Percentiles rank a stretch among this genome's conserved stretches.
Conservation (phyloP, 495 filamentous ascomycete genomes). For the Elasticomyces elasticus region DNA sequence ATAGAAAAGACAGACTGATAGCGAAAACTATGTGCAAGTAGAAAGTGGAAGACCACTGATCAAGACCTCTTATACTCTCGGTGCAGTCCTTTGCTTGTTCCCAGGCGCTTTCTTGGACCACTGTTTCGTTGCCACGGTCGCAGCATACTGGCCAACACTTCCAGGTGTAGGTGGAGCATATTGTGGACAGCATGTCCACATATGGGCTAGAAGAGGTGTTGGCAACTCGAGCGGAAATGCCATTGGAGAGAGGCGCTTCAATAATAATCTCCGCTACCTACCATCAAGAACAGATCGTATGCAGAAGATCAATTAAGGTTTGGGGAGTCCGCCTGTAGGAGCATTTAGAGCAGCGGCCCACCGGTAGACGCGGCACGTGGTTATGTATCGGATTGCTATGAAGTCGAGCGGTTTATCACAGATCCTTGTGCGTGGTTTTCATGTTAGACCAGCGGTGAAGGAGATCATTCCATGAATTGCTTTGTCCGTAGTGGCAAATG, state of each 20-base stretch:
- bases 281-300: too few relatives aligned
- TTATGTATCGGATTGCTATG: too few relatives aligned
- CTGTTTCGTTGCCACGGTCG: neutral
- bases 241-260: neutral
- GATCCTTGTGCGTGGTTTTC: too few relatives aligned
- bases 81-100: too few relatives aligned
- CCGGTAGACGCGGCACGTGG: neutral
- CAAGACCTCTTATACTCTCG: too few relatives aligned
- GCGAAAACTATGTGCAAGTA: neutral
- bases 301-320: too few relatives aligned
- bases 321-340: neutral
- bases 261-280: neutral
- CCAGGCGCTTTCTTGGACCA: too few relatives aligned
- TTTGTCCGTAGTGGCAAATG: too few relatives aligned
- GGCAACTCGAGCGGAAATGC: neutral
- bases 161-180: neutral
- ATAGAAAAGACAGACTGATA: neutral
- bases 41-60: neutral
- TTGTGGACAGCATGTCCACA: neutral
- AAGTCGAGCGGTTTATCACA: too few relatives aligned
- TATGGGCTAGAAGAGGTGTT: neutral
- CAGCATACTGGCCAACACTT: neutral
- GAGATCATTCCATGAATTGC: too few relatives aligned
- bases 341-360: neutral
- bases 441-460: too few relatives aligned